A percentile compares a stretch with the other conserved stretches of the same genome.
These are phyloP conservation scores for Pythium monospermum DNA, from an alignment of 352 stramenopile species.

Conservation along the genomic window DNA sequence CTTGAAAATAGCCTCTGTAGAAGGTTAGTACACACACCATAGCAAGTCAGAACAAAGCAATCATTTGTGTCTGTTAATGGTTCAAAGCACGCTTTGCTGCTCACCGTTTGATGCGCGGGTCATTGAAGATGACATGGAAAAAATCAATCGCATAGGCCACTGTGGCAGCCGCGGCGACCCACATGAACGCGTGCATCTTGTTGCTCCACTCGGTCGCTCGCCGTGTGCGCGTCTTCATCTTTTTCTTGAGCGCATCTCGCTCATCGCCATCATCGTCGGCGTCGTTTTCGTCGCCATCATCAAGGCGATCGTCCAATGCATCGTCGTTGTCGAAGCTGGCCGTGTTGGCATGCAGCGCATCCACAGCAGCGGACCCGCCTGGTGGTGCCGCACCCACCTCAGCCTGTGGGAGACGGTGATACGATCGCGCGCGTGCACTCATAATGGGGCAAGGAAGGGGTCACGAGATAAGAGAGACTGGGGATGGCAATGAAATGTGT, in stretches of 20 bases:
- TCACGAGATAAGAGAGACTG: no score
- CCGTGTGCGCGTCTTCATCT: slow-evolving; percentile 31
- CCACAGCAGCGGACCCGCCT: background rate
- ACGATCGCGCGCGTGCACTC: slow-evolving; percentile 33
- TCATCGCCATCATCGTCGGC: slow-evolving; percentile 32
- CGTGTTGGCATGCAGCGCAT: slow-evolving; percentile 20
- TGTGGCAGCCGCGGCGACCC: slow-evolving; percentile 46
- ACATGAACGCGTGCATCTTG: slow-evolving; percentile 70
- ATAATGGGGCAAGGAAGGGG: slow-evolving; percentile 12
- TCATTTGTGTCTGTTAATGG: slow-evolving; percentile 2
- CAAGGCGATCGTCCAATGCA: slow-evolving; percentile 18
- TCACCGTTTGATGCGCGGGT: slow-evolving; percentile 48
- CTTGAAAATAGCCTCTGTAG: slow-evolving; percentile 75
- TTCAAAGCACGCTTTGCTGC: background rate
- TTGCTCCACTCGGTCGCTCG: slow-evolving; percentile 59
- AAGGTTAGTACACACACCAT: background rate
- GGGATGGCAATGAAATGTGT: no score
- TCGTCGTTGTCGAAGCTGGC: slow-evolving; percentile 30
- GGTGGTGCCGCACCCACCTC: slow-evolving; percentile 15
- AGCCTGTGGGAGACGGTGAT: slow-evolving; percentile 50
- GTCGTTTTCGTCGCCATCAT: slow-evolving; percentile 26
- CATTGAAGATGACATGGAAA: slow-evolving; percentile 60
- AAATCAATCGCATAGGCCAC: slow-evolving; percentile 69
- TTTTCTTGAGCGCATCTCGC: slow-evolving; percentile 21
- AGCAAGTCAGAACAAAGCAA: background rate